These are phyloP conservation scores for Trichoderma aggressivum DNA, from an alignment of 2,329 filamentous ascomycete species.

Conservation along the genomic window DNA sequence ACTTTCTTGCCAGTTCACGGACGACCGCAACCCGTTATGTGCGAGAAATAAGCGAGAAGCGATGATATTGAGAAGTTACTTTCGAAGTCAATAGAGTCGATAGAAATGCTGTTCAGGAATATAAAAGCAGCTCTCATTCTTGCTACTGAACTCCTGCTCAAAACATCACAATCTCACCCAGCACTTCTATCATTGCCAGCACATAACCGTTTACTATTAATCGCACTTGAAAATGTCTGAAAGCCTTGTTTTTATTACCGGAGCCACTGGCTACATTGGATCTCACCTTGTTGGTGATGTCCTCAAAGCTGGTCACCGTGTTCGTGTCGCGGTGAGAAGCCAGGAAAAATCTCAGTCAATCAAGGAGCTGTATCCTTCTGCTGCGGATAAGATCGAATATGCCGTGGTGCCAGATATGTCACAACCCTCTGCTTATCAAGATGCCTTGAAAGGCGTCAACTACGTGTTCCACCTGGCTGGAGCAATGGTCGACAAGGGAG, in stretches of 20 bases:
- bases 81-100: not conserved
- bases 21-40: not conserved
- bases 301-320: slow-evolving; percentile 19
- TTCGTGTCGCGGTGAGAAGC: slow-evolving; percentile 20
- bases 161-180: not conserved
- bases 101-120: not conserved
- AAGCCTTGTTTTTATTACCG: slow-evolving; percentile 20
- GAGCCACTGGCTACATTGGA: slow-evolving; percentile 22
- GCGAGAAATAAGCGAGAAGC: not conserved
- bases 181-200: not conserved
- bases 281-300: slow-evolving; percentile 7
- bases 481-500: slow-evolving; percentile 20
- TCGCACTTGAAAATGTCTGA: not conserved
- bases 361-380: slow-evolving; percentile 4
- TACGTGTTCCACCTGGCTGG: slow-evolving; percentile 33
- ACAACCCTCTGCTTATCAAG: slow-evolving; percentile 36
- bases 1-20: not conserved
- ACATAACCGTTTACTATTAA: not conserved
- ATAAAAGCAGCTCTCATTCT: not conserved
- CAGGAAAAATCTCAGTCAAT: slow-evolving; percentile 11
- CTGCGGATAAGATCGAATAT: slow-evolving; percentile 17
- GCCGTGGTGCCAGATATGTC: slow-evolving; percentile 14
- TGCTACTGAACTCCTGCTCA: not conserved
- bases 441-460: slow-evolving; percentile 34
- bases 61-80: not conserved